Percentiles rank a stretch among this genome's conserved stretches.
These are phyloP conservation scores for Leptographium flavum DNA, from an alignment of 2,329 filamentous ascomycete genomes.

Conservation along the genomic window DNA sequence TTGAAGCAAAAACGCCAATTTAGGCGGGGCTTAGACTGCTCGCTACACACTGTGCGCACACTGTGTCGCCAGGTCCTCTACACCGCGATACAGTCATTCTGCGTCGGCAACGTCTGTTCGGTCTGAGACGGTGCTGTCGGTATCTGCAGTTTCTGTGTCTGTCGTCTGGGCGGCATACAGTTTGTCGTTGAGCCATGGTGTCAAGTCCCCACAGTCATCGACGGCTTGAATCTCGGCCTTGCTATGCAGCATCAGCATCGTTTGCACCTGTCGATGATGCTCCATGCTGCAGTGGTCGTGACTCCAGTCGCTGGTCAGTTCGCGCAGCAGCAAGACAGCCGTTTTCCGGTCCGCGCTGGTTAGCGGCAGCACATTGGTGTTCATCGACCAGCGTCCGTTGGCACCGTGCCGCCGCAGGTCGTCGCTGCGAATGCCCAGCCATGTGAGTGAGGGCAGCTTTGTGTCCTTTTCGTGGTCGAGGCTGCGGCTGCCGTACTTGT, in stretches of 20 bases:
- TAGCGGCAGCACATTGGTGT: conserved; percentile 23
- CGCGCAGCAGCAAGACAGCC: conserved; percentile 38
- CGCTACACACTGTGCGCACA: not conserved
- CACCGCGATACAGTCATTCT: too few relatives aligned
- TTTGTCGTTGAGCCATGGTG: conserved; percentile 32
- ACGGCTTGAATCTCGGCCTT: conserved; percentile 69
- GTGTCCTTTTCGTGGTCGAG: conserved; percentile 44
- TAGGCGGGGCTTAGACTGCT: not conserved
- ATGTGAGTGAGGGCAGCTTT: conserved; percentile 36
- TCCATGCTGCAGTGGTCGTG: conserved; percentile 20
- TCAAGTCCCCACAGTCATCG: conserved; percentile 38
- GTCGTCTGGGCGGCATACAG: conserved; percentile 13
- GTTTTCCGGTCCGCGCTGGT: conserved; percentile 42
- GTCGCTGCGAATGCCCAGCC: conserved; percentile 43
- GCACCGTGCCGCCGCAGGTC: conserved; percentile 1
- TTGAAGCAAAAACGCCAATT: not conserved
- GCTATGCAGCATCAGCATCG: conserved; percentile 58
- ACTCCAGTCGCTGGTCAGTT: conserved; percentile 14
- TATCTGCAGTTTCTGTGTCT: not conserved
- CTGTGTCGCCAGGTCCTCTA: too few relatives aligned
- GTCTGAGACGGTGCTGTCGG: too few relatives aligned
- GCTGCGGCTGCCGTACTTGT: conserved; percentile 53
- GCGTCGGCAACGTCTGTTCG: too few relatives aligned
- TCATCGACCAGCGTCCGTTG: conserved; percentile 8
- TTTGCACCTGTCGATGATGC: conserved; percentile 45